Evolutionary conservation across 2,329 filamentous ascomycete genomes (phyloP).

Genomic region (Lachnellula arida): DNA sequence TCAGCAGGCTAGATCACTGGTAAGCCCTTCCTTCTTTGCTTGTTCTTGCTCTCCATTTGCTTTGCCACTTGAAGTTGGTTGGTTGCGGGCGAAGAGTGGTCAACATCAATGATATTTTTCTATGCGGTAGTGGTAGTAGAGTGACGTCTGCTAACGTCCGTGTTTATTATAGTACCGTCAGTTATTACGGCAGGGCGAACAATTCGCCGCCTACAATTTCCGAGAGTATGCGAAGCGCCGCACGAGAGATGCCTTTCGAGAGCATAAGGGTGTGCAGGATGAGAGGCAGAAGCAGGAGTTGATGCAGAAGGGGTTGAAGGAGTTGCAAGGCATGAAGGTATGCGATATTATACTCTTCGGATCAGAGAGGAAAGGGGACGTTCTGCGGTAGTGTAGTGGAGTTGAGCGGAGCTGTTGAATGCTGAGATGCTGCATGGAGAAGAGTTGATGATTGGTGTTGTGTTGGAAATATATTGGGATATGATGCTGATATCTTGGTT

Average conservation of each 20-base stretch:
- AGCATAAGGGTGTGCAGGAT: conserved; percentile 70
- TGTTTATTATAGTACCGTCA: conserved; percentile 70
- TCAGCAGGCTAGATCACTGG: conserved; percentile 31
- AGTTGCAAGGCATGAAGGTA: conserved; percentile 89
- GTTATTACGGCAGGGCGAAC: conserved; percentile 75
- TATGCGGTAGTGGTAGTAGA: neutral
- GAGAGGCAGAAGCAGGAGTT: conserved; percentile 77
- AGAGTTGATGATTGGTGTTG: neutral
- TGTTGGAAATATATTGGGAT: neutral
- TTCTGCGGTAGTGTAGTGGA: neutral
- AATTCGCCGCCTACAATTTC: conserved; percentile 96
- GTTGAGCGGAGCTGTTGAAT: neutral
- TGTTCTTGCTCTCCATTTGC: neutral
- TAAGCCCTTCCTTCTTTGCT: conserved; percentile 14
- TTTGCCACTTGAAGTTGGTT: neutral
- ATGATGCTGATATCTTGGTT: conserved; percentile 13
- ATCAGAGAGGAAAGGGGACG: neutral
- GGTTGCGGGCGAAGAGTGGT: too few species aligned
- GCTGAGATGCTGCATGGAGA: neutral
- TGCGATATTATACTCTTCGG: conserved; percentile 26
- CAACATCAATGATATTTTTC: neutral
- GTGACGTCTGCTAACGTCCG: neutral
- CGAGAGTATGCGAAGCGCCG: conserved; percentile 91
- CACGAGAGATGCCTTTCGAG: conserved; percentile 85
- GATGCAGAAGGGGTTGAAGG: conserved; percentile 80